Evolutionary conservation across 306 rosid species (phyloP).

Genomic region (Pueraria montana): DNA sequence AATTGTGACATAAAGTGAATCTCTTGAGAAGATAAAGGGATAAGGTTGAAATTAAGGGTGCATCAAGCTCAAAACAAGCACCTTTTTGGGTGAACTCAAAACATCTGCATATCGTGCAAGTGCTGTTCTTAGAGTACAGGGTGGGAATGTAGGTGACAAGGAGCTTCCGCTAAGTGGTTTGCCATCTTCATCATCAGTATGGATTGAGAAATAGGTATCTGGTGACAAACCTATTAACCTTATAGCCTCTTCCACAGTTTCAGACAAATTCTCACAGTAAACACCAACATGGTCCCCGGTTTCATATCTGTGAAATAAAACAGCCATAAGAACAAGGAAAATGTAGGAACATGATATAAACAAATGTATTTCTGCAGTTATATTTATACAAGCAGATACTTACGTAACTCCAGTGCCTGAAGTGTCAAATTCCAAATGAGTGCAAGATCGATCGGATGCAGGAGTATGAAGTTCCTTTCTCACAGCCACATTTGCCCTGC

Average conservation of each 20-base stretch:
- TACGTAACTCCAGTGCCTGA: slow-evolving; percentile 81
- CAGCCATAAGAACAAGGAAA: slow-evolving; percentile 34
- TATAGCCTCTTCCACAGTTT: slow-evolving; percentile 83
- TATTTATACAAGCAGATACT: slow-evolving; percentile 51
- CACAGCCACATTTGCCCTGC: slow-evolving; percentile 94
- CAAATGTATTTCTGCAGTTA: background rate
- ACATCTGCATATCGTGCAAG: slow-evolving; percentile 84
- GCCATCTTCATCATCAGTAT: slow-evolving; percentile 84
- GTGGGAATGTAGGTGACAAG: slow-evolving; percentile 83
- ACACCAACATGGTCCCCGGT: slow-evolving; percentile 99
- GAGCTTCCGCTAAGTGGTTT: slow-evolving; percentile 82
- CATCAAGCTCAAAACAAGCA: slow-evolving; percentile 50
- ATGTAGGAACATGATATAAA: slow-evolving; percentile 22
- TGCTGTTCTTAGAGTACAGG: slow-evolving; percentile 83
- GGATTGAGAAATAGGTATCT: slow-evolving; percentile 83
- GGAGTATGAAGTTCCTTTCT: slow-evolving; percentile 89
- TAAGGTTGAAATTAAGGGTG: slow-evolving; percentile 12
- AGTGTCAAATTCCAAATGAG: slow-evolving; percentile 94
- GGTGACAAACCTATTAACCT: slow-evolving; percentile 77
- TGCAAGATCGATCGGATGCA: slow-evolving; percentile 94
- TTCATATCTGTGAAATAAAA: slow-evolving; percentile 75
- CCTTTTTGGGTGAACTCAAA: slow-evolving; percentile 95
- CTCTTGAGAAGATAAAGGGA: slow-evolving; percentile 15
- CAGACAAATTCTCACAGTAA: slow-evolving; percentile 88
- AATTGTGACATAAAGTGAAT: slow-evolving; percentile 30